Base-by-base conservation (phyloP, 495 filamentous ascomycete genomes). In the Friedmanniomyces endolithicus region DNA sequence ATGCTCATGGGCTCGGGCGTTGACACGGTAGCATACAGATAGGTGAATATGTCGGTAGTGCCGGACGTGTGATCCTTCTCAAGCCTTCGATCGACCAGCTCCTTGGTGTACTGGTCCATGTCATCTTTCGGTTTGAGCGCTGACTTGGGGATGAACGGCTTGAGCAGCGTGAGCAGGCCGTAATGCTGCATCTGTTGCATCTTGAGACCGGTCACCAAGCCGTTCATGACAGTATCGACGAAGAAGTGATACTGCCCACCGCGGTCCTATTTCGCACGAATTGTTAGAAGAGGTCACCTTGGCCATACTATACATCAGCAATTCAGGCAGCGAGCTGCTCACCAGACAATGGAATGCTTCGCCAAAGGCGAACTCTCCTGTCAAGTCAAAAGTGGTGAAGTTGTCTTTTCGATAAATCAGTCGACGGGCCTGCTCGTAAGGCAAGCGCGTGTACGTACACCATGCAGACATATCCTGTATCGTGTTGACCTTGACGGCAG, bases 321-420 rank as follows among this genome's bases (percentile, higher is more conserved):
- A n/a, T n/a, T n/a, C n/a, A n/a, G n/a, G n/a, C 49, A 69, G 66
- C 16, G 67, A 59, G 27, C 3, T 31, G 27, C 27, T 31, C 27
- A 31, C 27, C n/a, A 65, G 56, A 48, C 61, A 64, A 51, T 59
- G 50, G 43, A 66, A 66, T 1, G 59, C 50, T 55, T 70, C 67
- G 16, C 67, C 67, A 49, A 70, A 70, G 39, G 50, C 57, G 20
- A 69, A 52, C 52, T 69, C 65, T 1, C 65, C 67, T 53, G 65
- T 66, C 37, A 69, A 66, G 51, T 69, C 67, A 37, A 69, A 66
- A 0, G 64, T 69, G n/a, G 61, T 61, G 48, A 64, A 70, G 35
- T 68, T 65, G 46, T 60, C 27, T 64, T 54, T 0, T 53, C 56
- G 16, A 8, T 3, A 2, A 24, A 4, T 47, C 44, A 47, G 44